These are phyloP conservation scores for Chenopodium berlandieri DNA, from an alignment of 148 eudicot genomes.

Conservation along the genomic window DNA sequence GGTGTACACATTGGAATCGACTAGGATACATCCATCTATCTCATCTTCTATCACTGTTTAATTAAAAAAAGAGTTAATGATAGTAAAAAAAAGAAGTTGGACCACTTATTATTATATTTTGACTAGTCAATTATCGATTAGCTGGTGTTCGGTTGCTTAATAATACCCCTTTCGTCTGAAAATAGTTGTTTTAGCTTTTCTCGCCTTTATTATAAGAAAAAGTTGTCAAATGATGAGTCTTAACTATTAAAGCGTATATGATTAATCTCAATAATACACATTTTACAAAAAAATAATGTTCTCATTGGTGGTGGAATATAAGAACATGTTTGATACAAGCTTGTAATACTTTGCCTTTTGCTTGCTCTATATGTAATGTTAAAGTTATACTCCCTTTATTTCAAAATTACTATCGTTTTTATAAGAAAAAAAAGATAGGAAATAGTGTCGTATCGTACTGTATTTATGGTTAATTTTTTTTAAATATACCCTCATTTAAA, in stretches of 20 bases:
- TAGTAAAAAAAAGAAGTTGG: neutral
- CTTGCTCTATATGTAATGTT: too few relatives aligned
- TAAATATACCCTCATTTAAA: too few relatives aligned
- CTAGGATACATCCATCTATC: neutral
- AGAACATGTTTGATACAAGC: too few relatives aligned
- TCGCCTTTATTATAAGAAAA: neutral
- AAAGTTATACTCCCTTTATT: too few relatives aligned
- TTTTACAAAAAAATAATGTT: too few relatives aligned
- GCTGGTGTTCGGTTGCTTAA: neutral
- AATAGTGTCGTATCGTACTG: too few relatives aligned
- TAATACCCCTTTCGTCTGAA: neutral
- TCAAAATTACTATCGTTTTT: too few relatives aligned
- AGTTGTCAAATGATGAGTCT: neutral
- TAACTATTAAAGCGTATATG: neutral
- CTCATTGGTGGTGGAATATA: too few relatives aligned
- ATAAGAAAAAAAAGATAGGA: too few relatives aligned
- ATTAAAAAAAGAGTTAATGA: neutral
- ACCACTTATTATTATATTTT: neutral
- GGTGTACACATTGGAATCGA: neutral
- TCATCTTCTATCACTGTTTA: neutral
- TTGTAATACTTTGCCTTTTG: too few relatives aligned
- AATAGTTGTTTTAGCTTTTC: neutral
- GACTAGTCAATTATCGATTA: conserved; percentile 1
- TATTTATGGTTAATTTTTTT: too few relatives aligned
- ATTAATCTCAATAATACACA: too few relatives aligned